Base-by-base conservation (phyloP, 2,329 filamentous ascomycete genomes). In the Apiospora malaysiana region DNA sequence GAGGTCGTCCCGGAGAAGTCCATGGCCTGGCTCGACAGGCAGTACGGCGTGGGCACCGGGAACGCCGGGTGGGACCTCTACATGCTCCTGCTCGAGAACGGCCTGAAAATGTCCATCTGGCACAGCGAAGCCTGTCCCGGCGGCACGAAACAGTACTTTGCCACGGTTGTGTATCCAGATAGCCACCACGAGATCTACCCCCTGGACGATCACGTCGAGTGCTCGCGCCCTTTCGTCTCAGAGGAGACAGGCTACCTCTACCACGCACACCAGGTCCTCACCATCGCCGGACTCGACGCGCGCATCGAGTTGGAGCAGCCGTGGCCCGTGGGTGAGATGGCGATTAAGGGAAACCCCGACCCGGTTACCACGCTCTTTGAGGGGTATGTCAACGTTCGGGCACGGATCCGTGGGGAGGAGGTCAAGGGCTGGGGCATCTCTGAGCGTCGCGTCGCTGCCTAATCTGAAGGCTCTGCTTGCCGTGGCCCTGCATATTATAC, bases 401-500 rank as follows among this genome's bases (percentile, higher is more conserved):
- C n/a, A n/a, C 47, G 47, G 2, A 49, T 49, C n/a, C 47, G 47
- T 4, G 47, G 47, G 47, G 47, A 25, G 47, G 47, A 49, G 8
- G n/a, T 49, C 2, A 49, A 16, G 9, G 47, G 47, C 1, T 49
- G 47, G 47, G 47, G 47, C 9, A 12, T 49, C 12, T 49, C 47
- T 8, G 47, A 49, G 47, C 47, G 47, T 0, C 8, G 47, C 2
- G 40, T 73, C 70, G 1, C 70, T 65, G 21, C 70, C 32, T 32
- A 32, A 6, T 32, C 32, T 32, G 32, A 32, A 32, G 3, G 3
- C 32, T 32, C 6, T 32, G 3, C 3, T 32, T 32, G 6, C 6
- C 32, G 32, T 32, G 32, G n/a, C n/a, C n/a, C n/a, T n/a, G n/a
- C n/a, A n/a, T n/a, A n/a, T n/a, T n/a, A n/a, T n/a, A n/a, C n/a